Evolutionary conservation across 2,329 filamentous ascomycete genomes (phyloP).

Genomic region (Xylaria sp.): DNA sequence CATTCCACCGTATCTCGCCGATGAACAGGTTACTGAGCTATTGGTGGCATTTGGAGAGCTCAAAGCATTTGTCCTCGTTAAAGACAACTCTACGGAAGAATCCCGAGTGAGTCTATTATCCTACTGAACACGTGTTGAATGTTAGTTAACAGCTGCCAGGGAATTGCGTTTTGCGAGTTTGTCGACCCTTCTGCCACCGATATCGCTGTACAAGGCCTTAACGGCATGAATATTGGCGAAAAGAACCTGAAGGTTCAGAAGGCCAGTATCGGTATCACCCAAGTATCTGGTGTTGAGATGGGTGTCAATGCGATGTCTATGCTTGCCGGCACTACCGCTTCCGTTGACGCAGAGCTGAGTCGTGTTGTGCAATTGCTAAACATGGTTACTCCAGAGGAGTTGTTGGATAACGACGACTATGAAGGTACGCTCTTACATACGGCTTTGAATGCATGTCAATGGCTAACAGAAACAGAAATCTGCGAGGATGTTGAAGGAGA

Average conservation of each 20-base stretch:
- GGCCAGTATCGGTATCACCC: slow-evolving; percentile 90
- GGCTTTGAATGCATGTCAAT: slow-evolving; percentile 27
- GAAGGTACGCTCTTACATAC: slow-evolving; percentile 58
- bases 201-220: slow-evolving; percentile 82
- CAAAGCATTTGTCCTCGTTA: slow-evolving; percentile 85
- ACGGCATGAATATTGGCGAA: slow-evolving; percentile 89
- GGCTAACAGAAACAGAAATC: slow-evolving; percentile 66
- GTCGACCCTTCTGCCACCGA: slow-evolving; percentile 70
- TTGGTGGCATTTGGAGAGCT: slow-evolving; percentile 87
- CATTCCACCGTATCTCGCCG: slow-evolving; percentile 79
- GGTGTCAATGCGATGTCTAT: slow-evolving; percentile 97
- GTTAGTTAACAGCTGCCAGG: slow-evolving; percentile 47
- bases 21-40: slow-evolving; percentile 88
- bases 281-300: slow-evolving; percentile 87
- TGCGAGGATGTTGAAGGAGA: slow-evolving; percentile 91
- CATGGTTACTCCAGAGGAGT: slow-evolving; percentile 95
- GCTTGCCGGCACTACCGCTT: slow-evolving; percentile 81
- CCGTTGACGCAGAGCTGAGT: slow-evolving; percentile 67
- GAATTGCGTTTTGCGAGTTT: slow-evolving; percentile 96
- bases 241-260: slow-evolving; percentile 78
- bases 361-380: slow-evolving; percentile 90
- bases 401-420: slow-evolving; percentile 91
- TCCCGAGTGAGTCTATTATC: slow-evolving; percentile 63
- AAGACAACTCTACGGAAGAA: slow-evolving; percentile 78
- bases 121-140: neutral